Evolutionary conservation across 768 basidiomycete species (phyloP).

Genomic region (Mycena filopes): DNA sequence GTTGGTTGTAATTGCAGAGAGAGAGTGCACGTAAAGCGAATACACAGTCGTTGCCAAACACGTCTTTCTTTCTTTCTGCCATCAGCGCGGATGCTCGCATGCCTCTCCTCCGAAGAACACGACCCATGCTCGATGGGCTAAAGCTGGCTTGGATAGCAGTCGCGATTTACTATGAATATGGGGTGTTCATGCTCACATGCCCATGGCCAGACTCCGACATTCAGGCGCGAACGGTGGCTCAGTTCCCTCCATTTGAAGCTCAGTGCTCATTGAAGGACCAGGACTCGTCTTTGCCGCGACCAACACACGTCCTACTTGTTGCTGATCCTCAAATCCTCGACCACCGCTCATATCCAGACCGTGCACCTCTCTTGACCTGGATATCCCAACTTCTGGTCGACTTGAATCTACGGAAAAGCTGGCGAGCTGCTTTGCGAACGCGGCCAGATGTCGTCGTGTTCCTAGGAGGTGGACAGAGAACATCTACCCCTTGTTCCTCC

Average conservation of each 20-base stretch:
- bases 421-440: conserved; percentile 71
- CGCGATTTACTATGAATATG: conserved; percentile 76
- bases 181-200: conserved; percentile 63
- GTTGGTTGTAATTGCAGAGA: conserved; percentile 2
- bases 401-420: conserved; percentile 86
- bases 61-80: not conserved
- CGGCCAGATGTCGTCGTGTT: conserved; percentile 82
- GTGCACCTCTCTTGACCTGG: conserved; percentile 62
- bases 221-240: conserved; percentile 40
- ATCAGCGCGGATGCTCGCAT: not conserved
- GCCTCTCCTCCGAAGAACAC: conserved; percentile 30
- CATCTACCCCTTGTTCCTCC: conserved; percentile 2
- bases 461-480: conserved; percentile 57
- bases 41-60: not conserved
- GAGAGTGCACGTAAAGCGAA: not conserved
- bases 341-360: conserved; percentile 75
- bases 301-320: conserved; percentile 76
- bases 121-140: conserved; percentile 56
- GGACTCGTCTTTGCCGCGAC: conserved; percentile 10
- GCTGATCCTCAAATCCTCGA: conserved; percentile 92
- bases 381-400: conserved; percentile 78
- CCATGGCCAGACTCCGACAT: conserved; percentile 67
- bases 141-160: conserved; percentile 68
- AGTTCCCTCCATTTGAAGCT: conserved; percentile 4
- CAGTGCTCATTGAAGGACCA: conserved; percentile 11